Conservation (phyloP, 768 basidiomycete genomes). For the Tricholomella constricta region DNA sequence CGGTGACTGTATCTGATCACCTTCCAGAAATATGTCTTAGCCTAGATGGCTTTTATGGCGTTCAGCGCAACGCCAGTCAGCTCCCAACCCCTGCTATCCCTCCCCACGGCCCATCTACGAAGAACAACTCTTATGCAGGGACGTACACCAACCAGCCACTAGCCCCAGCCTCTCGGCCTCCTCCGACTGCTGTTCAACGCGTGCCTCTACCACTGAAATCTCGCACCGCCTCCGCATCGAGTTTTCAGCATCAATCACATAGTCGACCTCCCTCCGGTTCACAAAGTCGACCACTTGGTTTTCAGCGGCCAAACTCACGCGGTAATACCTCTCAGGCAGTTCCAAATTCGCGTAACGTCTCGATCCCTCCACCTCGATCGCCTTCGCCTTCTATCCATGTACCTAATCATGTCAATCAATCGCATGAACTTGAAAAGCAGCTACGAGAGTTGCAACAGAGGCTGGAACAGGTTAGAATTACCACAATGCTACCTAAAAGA, state of each 20-base stretch:
- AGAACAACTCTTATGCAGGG: not conserved
- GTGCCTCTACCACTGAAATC: not conserved
- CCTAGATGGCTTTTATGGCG: slow-evolving; percentile 57
- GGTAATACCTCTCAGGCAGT: not conserved
- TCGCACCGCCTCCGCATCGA: not conserved
- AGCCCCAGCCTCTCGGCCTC: not conserved
- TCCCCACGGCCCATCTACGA: not conserved
- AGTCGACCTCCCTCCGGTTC: slow-evolving; percentile 10
- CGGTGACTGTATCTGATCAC: slow-evolving; percentile 46
- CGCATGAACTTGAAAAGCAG: slow-evolving; percentile 22
- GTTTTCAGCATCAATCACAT: slow-evolving; percentile 14
- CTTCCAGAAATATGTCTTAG: slow-evolving; percentile 67
- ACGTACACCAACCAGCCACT: not conserved
- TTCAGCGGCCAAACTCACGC: slow-evolving; percentile 1
- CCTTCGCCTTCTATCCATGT: not conserved
- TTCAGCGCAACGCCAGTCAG: slow-evolving; percentile 28
- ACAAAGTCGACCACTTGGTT: slow-evolving; percentile 5
- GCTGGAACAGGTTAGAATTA: slow-evolving; percentile 47
- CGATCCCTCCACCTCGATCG: not conserved
- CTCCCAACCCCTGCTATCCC: not conserved
- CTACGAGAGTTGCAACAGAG: slow-evolving; percentile 35
- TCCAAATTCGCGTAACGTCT: not conserved
- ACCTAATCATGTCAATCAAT: not conserved
- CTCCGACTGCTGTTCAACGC: not conserved
- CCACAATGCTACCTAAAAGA: not conserved